phyloP scores from a whole-genome alignment of 2,329 filamentous ascomycete species.

The Knufia fluminis region DNA sequence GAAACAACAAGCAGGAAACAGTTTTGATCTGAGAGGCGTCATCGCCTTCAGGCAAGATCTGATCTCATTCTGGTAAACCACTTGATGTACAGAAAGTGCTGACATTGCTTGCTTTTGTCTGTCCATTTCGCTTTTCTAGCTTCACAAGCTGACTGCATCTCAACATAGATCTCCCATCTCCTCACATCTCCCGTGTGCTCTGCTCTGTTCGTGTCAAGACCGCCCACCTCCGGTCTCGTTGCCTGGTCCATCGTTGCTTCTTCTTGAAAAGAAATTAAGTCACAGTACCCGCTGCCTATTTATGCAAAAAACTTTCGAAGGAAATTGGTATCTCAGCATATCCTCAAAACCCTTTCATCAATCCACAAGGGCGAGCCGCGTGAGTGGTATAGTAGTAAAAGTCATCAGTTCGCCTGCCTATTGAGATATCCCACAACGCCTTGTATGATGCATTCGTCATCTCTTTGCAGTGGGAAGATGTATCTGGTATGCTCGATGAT shows the following conservation, averaged over 20 bases:
- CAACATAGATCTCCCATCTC: background rate
- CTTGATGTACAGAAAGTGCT: background rate
- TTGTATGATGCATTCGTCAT: constrained; percentile 5
- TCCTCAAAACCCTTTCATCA: constrained; percentile 6
- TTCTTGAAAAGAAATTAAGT: constrained; percentile 1
- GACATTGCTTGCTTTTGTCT: background rate
- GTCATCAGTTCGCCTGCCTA: background rate
- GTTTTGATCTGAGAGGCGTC: no score
- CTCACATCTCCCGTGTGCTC: background rate
- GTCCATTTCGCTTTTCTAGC: background rate
- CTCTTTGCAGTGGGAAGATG: background rate
- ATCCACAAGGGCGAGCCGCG: constrained; percentile 7
- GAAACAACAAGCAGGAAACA: no score
- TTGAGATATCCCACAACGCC: constrained; percentile 1
- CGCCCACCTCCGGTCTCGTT: no score
- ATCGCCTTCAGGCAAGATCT: background rate
- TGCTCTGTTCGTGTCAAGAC: background rate
- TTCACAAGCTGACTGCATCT: background rate
- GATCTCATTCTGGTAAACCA: background rate
- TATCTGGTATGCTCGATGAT: background rate
- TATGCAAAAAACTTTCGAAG: background rate
- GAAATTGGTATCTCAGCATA: constrained; percentile 5
- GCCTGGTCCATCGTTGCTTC: background rate
- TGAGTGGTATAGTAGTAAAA: constrained; percentile 8
- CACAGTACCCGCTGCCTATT: background rate